Base-by-base conservation (phyloP, 1,284 basidiomycete genomes). In the Cystobasidium pallidum region DNA sequence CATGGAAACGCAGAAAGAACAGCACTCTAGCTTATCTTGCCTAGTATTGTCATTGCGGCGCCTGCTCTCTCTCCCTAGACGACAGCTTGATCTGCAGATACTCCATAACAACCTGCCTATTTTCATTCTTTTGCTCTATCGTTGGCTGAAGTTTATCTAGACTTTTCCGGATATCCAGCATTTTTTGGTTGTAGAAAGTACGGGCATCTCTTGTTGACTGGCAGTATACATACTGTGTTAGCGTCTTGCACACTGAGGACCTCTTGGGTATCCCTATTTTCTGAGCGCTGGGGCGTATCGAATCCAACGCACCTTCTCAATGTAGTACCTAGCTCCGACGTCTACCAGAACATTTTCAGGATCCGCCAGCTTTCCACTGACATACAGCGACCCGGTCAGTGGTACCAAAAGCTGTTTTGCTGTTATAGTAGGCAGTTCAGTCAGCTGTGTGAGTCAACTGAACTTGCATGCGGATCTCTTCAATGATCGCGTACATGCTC, bases 251-350 rank as follows among this genome's bases (percentile, higher is more conserved):
- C n/a, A n/a, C n/a, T n/a, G n/a, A n/a, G n/a, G n/a, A n/a, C n/a
- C n/a, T n/a, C n/a, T n/a, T n/a, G n/a, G n/a, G n/a, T n/a, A n/a
- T n/a, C n/a, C n/a, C n/a, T n/a, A n/a, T n/a, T n/a, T n/a, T n/a
- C n/a, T n/a, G n/a, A n/a, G n/a, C n/a, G n/a, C n/a, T n/a, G n/a
- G n/a, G n/a, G n/a, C n/a, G n/a, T n/a, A n/a, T n/a, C n/a, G n/a
- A n/a, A n/a, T n/a, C n/a, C n/a, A 19, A 24, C 75, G 43, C 68
- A 92, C 94, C 86, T 97, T 98, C 81, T 92, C 89, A 21, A 99
- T 89, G 79, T 90, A 98, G 82, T 97, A 99, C 0, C 95, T 95
- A 0, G 95, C 98, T 1, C 95, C 95, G 36, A 99, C 86, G 80
- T 99, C 95, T 21, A 99, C 88, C 73, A 98, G 89, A 59, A 99